Evolutionary conservation across 768 basidiomycete species (phyloP), one percentile per base, ranked within the genome.

Genomic region (Pulveroboletus frians): DNA sequence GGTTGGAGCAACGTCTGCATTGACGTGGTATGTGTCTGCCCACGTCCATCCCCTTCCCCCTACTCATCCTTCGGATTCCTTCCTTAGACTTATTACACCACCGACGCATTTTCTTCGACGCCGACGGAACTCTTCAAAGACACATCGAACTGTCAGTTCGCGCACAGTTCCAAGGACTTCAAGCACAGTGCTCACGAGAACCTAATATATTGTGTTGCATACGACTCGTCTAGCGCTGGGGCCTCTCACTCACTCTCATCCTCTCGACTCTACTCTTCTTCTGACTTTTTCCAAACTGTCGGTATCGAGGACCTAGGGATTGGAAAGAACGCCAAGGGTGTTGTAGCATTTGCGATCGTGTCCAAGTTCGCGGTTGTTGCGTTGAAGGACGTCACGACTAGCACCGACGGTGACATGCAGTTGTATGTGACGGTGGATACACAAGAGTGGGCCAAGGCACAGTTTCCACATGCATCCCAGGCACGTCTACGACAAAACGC

Each of bases 341-440:
- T 99, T n/a, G 75, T 91, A 5, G 95, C 92, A 0, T 81, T 99
- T 44, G 95, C 95, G 0, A 88, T 94, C 46, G 91, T 96, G 7
- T 85, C 83, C 67, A 92, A 94, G 63, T 99, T 85, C 62, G 86
- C 91, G 5, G 87, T 98, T 9, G 93, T 91, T 6, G 95, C 94
- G 2, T 60, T 98, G 54, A 86, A 83, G 67, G 91, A 91, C 53
- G 52, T 83, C 15, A 69, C 73, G 2, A 65, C 76, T 4, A 73
- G 70, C 5, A 78, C 69, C 32, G 69, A 74, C 5, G 84, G 83
- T 14, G 84, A 92, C 56, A 88, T 90, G 85, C 65, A 84, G 39
- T 73, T 97, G 9, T 98, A 92, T 60, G 92, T 96, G 32, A 81
- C 88, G 0, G 76, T 89, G 4, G 89, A 98, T 65, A 84, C 88